These are phyloP conservation scores for Mycena venus DNA, from an alignment of 768 basidiomycete species.

Conservation along the genomic window DNA sequence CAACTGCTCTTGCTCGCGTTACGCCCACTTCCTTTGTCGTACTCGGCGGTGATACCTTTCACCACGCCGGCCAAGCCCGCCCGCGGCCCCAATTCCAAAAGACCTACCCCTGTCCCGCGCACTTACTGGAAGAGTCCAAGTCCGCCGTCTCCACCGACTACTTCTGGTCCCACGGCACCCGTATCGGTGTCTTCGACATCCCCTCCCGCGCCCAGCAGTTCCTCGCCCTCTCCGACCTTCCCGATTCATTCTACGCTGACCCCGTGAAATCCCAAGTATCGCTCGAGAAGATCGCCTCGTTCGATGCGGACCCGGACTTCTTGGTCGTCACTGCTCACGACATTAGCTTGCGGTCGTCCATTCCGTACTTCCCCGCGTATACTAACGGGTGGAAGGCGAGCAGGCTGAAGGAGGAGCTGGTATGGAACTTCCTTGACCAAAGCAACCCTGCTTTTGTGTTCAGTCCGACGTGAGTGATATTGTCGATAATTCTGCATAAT, in stretches of 20 bases:
- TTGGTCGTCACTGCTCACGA: conserved; percentile 26
- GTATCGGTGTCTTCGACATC: conserved; percentile 1
- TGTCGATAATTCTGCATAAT: not conserved
- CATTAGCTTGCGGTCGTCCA: not conserved
- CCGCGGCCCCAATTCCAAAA: conserved; percentile 18
- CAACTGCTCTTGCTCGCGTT: conserved; percentile 15
- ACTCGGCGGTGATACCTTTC: conserved; percentile 23
- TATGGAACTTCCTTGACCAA: conserved; percentile 19
- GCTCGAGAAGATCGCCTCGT: conserved; percentile 13
- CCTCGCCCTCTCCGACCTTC: conserved; percentile 9
- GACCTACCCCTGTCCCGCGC: conserved; percentile 16
- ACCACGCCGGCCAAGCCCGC: conserved; percentile 22
- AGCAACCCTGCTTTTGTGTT: conserved; percentile 8
- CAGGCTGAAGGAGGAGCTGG: conserved; percentile 2
- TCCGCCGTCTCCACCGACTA: conserved; percentile 2
- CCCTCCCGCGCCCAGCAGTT: not conserved
- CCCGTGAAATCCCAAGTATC: not conserved
- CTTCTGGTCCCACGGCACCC: conserved; percentile 12
- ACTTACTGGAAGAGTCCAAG: conserved; percentile 2
- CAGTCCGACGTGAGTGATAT: conserved; percentile 6
- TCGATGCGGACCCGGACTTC: conserved; percentile 26
- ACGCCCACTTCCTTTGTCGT: conserved; percentile 19
- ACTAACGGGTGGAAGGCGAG: conserved; percentile 15
- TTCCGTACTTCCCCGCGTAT: conserved; percentile 2
- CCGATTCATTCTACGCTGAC: conserved; percentile 1